These are phyloP conservation scores for Aspergillus quadrilineatus DNA, from an alignment of 2,329 filamentous ascomycete genomes.

Conservation along the genomic window DNA sequence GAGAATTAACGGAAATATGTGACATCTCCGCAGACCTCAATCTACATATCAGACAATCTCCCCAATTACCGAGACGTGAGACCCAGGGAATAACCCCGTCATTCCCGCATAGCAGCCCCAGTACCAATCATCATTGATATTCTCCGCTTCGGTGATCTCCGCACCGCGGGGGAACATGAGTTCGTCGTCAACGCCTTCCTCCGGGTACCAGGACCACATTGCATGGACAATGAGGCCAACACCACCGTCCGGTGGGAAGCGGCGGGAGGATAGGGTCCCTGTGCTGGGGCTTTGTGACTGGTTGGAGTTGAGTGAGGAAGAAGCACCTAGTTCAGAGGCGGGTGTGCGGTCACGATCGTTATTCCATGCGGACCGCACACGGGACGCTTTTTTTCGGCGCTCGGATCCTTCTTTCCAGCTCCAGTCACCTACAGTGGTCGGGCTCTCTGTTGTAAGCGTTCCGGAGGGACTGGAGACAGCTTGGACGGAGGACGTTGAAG, in stretches of 20 bases:
- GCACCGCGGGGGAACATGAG: constrained; percentile 79
- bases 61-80: constrained; percentile 63
- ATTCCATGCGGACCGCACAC: constrained; percentile 24
- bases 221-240: constrained; percentile 64
- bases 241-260: constrained; percentile 75
- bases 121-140: constrained; percentile 89
- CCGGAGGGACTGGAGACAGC: neutral
- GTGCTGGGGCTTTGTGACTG: constrained; percentile 2
- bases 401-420: constrained; percentile 45
- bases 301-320: constrained; percentile 8
- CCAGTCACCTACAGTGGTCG: constrained; percentile 36
- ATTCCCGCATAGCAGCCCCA: constrained; percentile 80
- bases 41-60: constrained; percentile 28
- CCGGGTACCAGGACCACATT: constrained; percentile 76
- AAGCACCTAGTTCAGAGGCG: constrained; percentile 23
- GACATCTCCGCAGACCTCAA: neutral
- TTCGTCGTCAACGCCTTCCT: constrained; percentile 61
- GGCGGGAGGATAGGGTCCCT: constrained; percentile 19
- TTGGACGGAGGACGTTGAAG: constrained; percentile 22
- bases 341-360: constrained; percentile 12
- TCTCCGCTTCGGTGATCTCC: constrained; percentile 77
- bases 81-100: constrained; percentile 76
- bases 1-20: neutral
- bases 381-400: constrained; percentile 39
- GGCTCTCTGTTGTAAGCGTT: constrained; percentile 23